Evolutionary conservation across 768 basidiomycete species (phyloP).

Genomic region (Leucosporidium creatinivorum): DNA sequence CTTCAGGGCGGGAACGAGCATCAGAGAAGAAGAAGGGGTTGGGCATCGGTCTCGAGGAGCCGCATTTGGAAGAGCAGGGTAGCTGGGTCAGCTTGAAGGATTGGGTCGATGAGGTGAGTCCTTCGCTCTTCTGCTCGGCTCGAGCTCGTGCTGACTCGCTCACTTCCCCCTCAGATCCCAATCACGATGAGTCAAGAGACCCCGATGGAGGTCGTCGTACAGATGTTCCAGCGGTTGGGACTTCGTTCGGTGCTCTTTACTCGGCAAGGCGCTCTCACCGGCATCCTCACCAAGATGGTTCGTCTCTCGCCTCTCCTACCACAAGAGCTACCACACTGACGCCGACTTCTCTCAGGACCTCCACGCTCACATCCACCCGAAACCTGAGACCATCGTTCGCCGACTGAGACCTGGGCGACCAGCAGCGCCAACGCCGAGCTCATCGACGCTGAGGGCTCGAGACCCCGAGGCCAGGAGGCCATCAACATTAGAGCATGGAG

Average conservation of each 20-base stretch:
- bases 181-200: constrained; percentile 26
- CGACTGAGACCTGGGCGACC: neutral
- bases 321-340: neutral
- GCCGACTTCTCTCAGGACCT: constrained; percentile 9
- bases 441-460: neutral
- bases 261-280: constrained; percentile 15
- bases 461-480: neutral
- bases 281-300: constrained; percentile 34
- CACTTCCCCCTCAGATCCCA: constrained; percentile 11
- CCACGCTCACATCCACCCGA: constrained; percentile 24
- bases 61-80: neutral
- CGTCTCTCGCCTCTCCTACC: neutral
- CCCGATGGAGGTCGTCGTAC: constrained; percentile 35
- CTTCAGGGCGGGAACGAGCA: too few species aligned
- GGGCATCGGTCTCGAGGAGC: neutral
- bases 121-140: neutral
- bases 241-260: constrained; percentile 31
- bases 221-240: constrained; percentile 35
- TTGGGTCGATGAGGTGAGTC: constrained; percentile 32
- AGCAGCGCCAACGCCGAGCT: neutral
- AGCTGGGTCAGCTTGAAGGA: constrained; percentile 26
- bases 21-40: neutral
- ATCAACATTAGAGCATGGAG: neutral
- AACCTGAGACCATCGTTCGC: neutral
- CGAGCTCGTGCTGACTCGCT: neutral